Conservation (phyloP, 176 grass and related monocot genomes). For the Zea luxurians region DNA sequence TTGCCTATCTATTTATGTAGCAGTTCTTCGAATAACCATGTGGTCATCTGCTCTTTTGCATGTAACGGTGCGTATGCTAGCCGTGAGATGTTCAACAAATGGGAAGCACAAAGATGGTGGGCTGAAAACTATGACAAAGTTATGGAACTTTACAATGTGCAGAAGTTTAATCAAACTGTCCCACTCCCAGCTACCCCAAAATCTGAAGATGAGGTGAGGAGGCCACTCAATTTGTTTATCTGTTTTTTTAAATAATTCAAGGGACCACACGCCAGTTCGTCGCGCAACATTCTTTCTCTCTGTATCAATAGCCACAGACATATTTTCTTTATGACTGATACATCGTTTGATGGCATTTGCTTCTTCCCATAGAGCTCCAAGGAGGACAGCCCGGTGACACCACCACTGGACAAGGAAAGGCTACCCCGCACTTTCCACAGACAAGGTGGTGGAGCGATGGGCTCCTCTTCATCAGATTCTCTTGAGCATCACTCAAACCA, state of each 20-base stretch:
- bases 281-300: background rate
- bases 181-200: slow-evolving; percentile 81
- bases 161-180: slow-evolving; percentile 77
- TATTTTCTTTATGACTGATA: background rate
- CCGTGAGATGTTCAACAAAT: slow-evolving; percentile 97
- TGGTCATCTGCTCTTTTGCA: background rate
- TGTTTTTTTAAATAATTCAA: background rate
- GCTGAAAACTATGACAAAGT: slow-evolving; percentile 97
- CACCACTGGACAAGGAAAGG: slow-evolving; percentile 73
- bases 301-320: background rate
- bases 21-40: slow-evolving; percentile 31
- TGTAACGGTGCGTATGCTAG: slow-evolving; percentile 36
- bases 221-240: background rate
- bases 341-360: background rate
- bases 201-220: slow-evolving; percentile 79
- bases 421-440: slow-evolving; percentile 61
- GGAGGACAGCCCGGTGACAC: slow-evolving; percentile 74
- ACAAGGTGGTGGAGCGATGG: slow-evolving; percentile 53
- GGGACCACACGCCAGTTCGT: background rate
- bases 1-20: slow-evolving; percentile 4
- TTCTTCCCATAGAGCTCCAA: slow-evolving; percentile 66
- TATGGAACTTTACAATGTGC: slow-evolving; percentile 96
- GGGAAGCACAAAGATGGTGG: slow-evolving; percentile 98
- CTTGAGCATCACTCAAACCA: slow-evolving; percentile 53
- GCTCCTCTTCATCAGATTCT: slow-evolving; percentile 89